A percentile compares a stretch with the other conserved stretches of the same genome.
These are phyloP conservation scores for Hericium rajendrae DNA, from an alignment of 768 basidiomycete species.

Conservation along the genomic window DNA sequence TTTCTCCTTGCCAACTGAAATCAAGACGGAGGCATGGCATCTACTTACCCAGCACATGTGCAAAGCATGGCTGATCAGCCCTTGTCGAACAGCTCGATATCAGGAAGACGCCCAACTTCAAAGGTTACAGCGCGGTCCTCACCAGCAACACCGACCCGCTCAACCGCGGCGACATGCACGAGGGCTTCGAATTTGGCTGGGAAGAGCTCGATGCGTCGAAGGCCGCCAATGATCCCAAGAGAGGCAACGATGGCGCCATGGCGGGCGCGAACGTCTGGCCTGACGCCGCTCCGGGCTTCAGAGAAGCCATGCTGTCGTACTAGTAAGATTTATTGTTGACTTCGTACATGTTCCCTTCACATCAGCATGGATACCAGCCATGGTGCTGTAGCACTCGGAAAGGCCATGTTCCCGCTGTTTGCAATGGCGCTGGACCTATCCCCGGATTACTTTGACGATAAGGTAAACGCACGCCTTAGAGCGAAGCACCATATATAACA, in stretches of 20 bases:
- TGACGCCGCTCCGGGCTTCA: constrained; percentile 46
- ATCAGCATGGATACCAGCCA: constrained; percentile 27
- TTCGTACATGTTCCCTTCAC: neutral
- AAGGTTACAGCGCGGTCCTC: constrained; percentile 62
- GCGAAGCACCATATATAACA: neutral
- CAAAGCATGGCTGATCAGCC: no score
- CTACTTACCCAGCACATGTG: no score
- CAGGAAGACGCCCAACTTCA: constrained; percentile 59
- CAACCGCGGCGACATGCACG: constrained; percentile 81
- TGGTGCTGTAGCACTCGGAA: constrained; percentile 42
- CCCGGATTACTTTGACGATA: constrained; percentile 57
- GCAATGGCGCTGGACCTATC: constrained; percentile 56
- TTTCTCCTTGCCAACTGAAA: constrained; percentile 52
- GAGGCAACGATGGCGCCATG: constrained; percentile 45
- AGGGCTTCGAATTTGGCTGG: constrained; percentile 83
- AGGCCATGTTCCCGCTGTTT: constrained; percentile 55
- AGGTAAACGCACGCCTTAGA: constrained; percentile 28
- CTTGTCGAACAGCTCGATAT: constrained; percentile 49
- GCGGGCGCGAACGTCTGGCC: constrained; percentile 78
- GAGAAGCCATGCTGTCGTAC: constrained; percentile 47
- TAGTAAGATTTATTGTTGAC: constrained; percentile 40
- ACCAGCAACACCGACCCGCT: constrained; percentile 69
- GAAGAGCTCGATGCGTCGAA: constrained; percentile 34
- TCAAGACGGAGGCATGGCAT: constrained; percentile 53
- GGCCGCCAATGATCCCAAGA: constrained; percentile 18